Base-by-base conservation (phyloP, 225 moss, liverwort and hornwort species). In the Polytrichum commune region DNA sequence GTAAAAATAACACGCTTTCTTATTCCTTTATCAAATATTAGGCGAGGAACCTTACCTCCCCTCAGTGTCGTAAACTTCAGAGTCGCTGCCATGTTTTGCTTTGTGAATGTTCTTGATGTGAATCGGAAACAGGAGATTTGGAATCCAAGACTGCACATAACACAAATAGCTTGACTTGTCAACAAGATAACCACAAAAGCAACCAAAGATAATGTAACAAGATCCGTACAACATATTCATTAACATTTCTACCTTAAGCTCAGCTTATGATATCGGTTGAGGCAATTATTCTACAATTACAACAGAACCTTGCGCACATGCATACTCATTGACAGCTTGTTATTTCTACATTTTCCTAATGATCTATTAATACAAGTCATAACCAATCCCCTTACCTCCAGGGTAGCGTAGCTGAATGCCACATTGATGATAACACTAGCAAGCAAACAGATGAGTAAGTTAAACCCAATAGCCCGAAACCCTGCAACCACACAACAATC, bases 31-130 rank as follows among this genome's bases (percentile, higher is more conserved):
- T 32, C 7, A 27, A 2, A 27, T 22, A 62, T 18, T 63, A 63
- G 62, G 27, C 18, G 9, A 22, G 1, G 4, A 3, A 23, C 9
- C 3, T 18, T 58, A 91, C 89, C 95, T 88, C 70, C 95, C 95
- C 84, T 95, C 95, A 1, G 82, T 89, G 67, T 95, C 95, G 33
- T 91, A 95, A 3, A 90, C 76, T 67, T 81, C 92, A 5, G 92
- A 67, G 61, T 95, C 95, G 71, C 92, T 91, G 19, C 90, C 95
- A 67, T 95, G 95, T 73, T 95, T 92, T 55, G 73, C 83, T 73
- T 81, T 87, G 70, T 95, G 92, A 29, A 95, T 92, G 64, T 92
- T 95, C 28, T 66, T 83, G 7, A 90, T 72, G 60, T 90, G 80
- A 24, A 95, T 88, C 16, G 86, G 86, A 28, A 95, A 86, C 25